Conservation (phyloP, 1,284 basidiomycete genomes). For the Ganoderma multipileum region DNA sequence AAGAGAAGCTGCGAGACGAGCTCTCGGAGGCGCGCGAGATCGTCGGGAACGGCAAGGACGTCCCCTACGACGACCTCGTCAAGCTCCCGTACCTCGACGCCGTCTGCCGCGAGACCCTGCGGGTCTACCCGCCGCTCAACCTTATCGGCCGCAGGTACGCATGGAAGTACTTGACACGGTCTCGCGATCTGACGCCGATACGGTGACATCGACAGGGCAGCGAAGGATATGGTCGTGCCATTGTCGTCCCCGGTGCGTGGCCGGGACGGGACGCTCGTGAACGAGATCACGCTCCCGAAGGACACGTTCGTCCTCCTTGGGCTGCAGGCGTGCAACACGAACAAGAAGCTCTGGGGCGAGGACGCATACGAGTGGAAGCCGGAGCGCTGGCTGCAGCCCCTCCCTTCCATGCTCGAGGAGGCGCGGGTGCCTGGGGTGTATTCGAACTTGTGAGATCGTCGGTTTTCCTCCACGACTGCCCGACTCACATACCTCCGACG, state of each 20-base stretch:
- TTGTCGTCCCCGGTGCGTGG: slow-evolving; percentile 33
- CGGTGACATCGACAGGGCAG: slow-evolving; percentile 17
- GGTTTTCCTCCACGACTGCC: not conserved
- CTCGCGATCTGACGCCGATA: not conserved
- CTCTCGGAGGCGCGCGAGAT: slow-evolving; percentile 26
- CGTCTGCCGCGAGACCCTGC: slow-evolving; percentile 42
- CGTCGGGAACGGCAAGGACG: slow-evolving; percentile 23
- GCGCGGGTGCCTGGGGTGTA: slow-evolving; percentile 30
- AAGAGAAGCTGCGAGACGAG: slow-evolving; percentile 34
- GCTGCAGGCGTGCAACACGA: slow-evolving; percentile 21
- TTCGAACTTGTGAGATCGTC: slow-evolving; percentile 27
- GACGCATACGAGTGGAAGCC: slow-evolving; percentile 34
- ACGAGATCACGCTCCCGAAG: slow-evolving; percentile 2
- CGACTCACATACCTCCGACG: not conserved
- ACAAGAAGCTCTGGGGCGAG: slow-evolving; percentile 31
- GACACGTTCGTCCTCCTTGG: slow-evolving; percentile 17
- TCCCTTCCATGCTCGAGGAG: slow-evolving; percentile 21
- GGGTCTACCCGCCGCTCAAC: slow-evolving; percentile 2
- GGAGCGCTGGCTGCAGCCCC: slow-evolving; percentile 30
- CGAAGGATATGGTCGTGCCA: slow-evolving; percentile 34
- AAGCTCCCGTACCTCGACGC: slow-evolving; percentile 43
- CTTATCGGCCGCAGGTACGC: not conserved
- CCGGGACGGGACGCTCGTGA: slow-evolving; percentile 1
- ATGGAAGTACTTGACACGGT: not conserved
- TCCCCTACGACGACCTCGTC: slow-evolving; percentile 40